Evolutionary conservation across 495 filamentous ascomycete genomes (phyloP), one percentile per base, ranked within the genome.

Genomic region (Aspergillus nanangensis): DNA sequence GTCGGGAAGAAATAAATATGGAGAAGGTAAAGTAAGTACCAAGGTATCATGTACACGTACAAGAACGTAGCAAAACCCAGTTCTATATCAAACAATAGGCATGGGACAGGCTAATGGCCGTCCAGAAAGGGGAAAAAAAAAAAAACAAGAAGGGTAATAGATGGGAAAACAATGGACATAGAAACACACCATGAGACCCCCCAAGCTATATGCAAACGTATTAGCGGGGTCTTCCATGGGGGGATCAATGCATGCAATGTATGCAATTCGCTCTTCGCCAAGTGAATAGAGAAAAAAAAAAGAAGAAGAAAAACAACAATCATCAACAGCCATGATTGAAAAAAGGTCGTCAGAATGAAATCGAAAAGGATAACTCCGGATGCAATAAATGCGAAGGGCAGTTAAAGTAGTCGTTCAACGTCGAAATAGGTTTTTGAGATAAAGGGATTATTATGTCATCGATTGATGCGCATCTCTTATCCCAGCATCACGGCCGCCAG

Each of bases 401-500:
- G n/a, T n/a, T n/a, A n/a, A n/a, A n/a, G n/a, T n/a, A n/a, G n/a
- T n/a, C n/a, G n/a, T n/a, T n/a, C n/a, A n/a, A n/a, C n/a, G n/a
- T n/a, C n/a, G 1, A 17, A 1, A 36, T 36, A 36, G 33, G 20
- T 8, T 14, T 36, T 17, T 18, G 33, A 14, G 33, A 36, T 18
- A 20, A 18, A 29, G 13, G 4, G 18, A 3, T 20, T n/a, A 11
- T 10, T n/a, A 14, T 18, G 13, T 18, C 2, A 13, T 32, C 7
- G 15, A n/a, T n/a, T n/a, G n/a, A n/a, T n/a, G n/a, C n/a, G n/a
- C n/a, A n/a, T n/a, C n/a, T n/a, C n/a, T 50, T 45, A 72, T 23
- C 71, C 71, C 41, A 74, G 52, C 67, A 71, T 72, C 21, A 71
- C 66, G 8, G 71, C 71, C 10, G 71, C 63, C 22, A 72, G 42